phyloP scores from a whole-genome alignment of 805 yeast genomes.

The Saccharomycopsis babjevae region DNA sequence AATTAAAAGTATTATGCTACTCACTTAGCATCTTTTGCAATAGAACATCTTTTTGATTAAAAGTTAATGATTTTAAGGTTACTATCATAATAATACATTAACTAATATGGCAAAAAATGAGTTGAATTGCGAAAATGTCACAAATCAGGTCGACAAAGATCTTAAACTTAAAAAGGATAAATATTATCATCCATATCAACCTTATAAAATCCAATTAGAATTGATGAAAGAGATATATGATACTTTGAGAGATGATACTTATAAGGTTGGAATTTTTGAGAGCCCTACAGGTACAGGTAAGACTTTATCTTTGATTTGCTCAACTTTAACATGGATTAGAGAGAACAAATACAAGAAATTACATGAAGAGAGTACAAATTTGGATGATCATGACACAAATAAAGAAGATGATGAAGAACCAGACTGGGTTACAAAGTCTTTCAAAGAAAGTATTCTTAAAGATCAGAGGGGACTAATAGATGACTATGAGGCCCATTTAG shows the following conservation, averaged over 20 bases:
- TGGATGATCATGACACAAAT: constrained; percentile 27
- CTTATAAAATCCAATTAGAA: constrained; percentile 68
- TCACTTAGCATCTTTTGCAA: not conserved
- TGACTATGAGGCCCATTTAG: constrained; percentile 30
- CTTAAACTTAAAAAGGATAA: constrained; percentile 1
- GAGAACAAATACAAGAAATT: constrained; percentile 30
- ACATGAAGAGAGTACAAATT: constrained; percentile 21
- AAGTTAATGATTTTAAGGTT: not conserved
- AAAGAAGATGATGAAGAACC: constrained; percentile 49
- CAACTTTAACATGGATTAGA: constrained; percentile 76
- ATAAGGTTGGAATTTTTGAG: constrained; percentile 73
- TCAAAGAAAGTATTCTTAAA: constrained; percentile 23
- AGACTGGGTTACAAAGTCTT: constrained; percentile 49
- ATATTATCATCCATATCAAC: constrained; percentile 70
- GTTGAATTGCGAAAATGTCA: not conserved
- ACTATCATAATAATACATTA: not conserved
- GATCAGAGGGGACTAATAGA: constrained; percentile 22
- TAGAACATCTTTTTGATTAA: not conserved
- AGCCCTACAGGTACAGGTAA: constrained; percentile 96
- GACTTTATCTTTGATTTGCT: constrained; percentile 77
- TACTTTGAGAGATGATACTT: constrained; percentile 37
- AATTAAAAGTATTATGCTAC: not conserved
- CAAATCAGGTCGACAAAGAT: not conserved
- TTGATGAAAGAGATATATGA: constrained; percentile 71
- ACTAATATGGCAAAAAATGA: not conserved